phyloP scores from a whole-genome alignment of 352 stramenopile species.

The Pythium phragmiticola region DNA sequence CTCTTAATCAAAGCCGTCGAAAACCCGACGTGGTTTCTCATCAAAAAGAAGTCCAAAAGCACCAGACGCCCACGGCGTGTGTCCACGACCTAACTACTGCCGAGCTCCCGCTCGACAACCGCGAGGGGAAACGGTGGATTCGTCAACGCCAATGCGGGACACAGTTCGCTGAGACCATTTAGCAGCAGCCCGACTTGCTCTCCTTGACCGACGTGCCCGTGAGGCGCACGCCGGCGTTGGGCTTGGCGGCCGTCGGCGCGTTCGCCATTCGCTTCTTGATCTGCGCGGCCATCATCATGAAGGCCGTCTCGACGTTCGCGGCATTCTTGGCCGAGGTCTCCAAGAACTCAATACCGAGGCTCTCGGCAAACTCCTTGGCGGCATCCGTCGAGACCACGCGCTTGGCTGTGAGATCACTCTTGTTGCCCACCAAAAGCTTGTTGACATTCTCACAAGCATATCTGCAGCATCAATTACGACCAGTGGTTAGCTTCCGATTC shows the following conservation, averaged over 20 bases:
- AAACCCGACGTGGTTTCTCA: constrained; percentile 4
- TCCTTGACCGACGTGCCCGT: constrained; percentile 62
- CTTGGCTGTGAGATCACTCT: constrained; percentile 95
- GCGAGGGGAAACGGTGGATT: constrained; percentile 13
- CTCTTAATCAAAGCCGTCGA: constrained; percentile 3
- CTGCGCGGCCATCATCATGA: constrained; percentile 92
- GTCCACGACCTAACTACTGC: constrained; percentile 19
- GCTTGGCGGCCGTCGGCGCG: constrained; percentile 71
- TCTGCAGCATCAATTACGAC: constrained; percentile 33
- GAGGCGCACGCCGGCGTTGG: constrained; percentile 46
- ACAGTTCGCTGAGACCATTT: constrained; percentile 30
- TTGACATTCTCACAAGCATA: constrained; percentile 97
- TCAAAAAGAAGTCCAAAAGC: constrained; percentile 3
- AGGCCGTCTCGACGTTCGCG: constrained; percentile 89
- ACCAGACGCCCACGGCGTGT: background rate
- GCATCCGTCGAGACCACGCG: constrained; percentile 93
- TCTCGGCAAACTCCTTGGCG: constrained; percentile 90
- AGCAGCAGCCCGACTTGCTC: constrained; percentile 84
- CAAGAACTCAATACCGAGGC: constrained; percentile 85
- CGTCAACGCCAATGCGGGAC: constrained; percentile 15
- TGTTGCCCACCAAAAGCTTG: constrained; percentile 98
- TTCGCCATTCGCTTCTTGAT: constrained; percentile 92
- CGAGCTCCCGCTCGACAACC: constrained; percentile 12
- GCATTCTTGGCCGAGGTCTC: constrained; percentile 90
- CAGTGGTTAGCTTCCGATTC: background rate